Evolutionary conservation across 768 basidiomycete species (phyloP), one percentile per base, ranked within the genome.

Genomic region (Tulasnella sp.): DNA sequence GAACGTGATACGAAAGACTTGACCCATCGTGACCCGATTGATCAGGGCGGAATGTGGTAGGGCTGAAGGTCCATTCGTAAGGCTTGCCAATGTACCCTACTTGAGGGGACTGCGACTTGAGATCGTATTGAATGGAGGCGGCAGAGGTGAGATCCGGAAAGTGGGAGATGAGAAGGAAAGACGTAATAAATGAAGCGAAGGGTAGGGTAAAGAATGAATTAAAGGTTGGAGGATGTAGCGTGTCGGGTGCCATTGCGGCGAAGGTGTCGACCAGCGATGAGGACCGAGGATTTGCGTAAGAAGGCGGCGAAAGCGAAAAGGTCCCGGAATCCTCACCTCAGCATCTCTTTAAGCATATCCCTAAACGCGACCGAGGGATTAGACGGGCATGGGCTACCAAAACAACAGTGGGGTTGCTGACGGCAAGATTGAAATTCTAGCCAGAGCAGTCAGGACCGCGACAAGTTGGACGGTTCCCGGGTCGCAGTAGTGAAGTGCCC

Each of bases 101-200:
- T 64, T 89, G 88, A 28, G 96, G 96, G 69, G 91, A 90, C 86
- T 99, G 97, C 44, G 88, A 87, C 81, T 90, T 88, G 58, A 95
- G 87, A 41, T 94, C 91, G 84, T 90, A 89, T 74, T 87, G 84
- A 69, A 96, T 87, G 80, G 85, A 86, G 64, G 90, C 87, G 78
- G 85, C 85, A 73, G 9, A 16, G 31, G 54, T 54, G 76, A 75
- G 8, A 0, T 34, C 28, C 18, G 48, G 75, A 75, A 41, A 44
- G 42, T 46, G 34, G 37, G 28, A 24, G 42, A 44, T 31, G 5
- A 75, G 20, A 28, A 44, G 75, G n/a, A 42, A 48, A 31, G n/a
- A 75, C 75, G 48, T 75, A 31, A 75, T 41, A 31, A 75, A 18
- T 41, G 37, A 44, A 22, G 31, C 11, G 34, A 73, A 20, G 1